Evolutionary conservation across 169 alveolate genomes (phyloP).

Genomic region (Eimeria sp.): DNA sequence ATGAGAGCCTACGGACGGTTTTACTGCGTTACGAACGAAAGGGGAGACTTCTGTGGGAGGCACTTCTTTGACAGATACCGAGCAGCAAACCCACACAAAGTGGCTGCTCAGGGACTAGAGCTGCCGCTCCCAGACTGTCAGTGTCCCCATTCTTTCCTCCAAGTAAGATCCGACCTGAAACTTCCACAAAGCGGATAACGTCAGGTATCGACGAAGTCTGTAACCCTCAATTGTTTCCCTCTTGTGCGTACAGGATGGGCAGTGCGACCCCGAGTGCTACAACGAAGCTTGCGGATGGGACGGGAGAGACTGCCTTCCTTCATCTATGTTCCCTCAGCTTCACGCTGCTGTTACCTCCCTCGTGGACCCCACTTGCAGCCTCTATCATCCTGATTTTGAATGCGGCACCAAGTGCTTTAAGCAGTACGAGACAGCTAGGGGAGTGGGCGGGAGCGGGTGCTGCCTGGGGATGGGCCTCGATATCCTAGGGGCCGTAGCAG

Average conservation of each 20-base stretch:
- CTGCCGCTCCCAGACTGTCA: constrained; percentile 61
- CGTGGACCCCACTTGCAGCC: constrained; percentile 66
- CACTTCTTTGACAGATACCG: constrained; percentile 80
- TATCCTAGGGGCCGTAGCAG: constrained; percentile 57
- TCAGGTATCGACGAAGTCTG: not conserved
- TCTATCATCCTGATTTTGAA: constrained; percentile 48
- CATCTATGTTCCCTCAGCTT: constrained; percentile 86
- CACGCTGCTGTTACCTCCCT: constrained; percentile 70
- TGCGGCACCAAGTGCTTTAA: constrained; percentile 69
- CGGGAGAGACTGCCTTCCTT: constrained; percentile 85
- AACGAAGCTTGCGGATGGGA: constrained; percentile 88
- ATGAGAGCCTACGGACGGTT: constrained; percentile 86
- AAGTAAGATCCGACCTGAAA: constrained; percentile 3
- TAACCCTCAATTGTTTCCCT: constrained; percentile 20
- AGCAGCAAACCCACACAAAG: constrained; percentile 64
- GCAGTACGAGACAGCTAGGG: constrained; percentile 73
- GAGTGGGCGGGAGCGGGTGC: constrained; percentile 72
- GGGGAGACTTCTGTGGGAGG: constrained; percentile 86
- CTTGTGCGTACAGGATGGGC: constrained; percentile 86
- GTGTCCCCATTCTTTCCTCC: constrained; percentile 82
- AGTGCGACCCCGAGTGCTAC: constrained; percentile 87
- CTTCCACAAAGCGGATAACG: not conserved
- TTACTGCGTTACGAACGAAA: constrained; percentile 83
- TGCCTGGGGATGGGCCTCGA: constrained; percentile 80
- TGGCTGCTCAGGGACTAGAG: constrained; percentile 76